Conservation (phyloP, 257 asterid species). For the Nicotiana attenuata region DNA sequence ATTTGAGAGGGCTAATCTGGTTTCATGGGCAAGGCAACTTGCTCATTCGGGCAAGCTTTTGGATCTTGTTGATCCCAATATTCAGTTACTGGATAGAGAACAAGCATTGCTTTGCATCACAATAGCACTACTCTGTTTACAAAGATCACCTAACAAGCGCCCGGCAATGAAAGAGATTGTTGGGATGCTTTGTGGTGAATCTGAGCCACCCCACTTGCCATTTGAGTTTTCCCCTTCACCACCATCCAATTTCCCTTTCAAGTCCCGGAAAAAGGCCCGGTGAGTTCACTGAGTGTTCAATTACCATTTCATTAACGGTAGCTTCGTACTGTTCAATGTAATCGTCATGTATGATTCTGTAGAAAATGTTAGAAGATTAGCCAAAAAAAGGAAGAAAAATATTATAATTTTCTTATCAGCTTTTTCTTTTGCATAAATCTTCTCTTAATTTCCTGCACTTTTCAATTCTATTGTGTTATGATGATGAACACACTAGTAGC, state of each 20-base stretch:
- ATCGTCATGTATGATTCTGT: constrained; percentile 15
- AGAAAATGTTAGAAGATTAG: constrained; percentile 11
- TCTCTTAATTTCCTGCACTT: neutral
- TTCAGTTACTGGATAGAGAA: constrained; percentile 46
- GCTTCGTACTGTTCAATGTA: neutral
- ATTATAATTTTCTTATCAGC: constrained; percentile 1
- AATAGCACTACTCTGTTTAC: constrained; percentile 74
- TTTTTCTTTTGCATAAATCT: constrained; percentile 7
- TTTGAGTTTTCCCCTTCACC: constrained; percentile 93
- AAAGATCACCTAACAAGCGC: constrained; percentile 64
- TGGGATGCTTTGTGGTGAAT: constrained; percentile 74
- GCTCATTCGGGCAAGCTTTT: constrained; percentile 67
- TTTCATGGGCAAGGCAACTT: constrained; percentile 89
- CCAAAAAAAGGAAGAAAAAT: constrained; percentile 1
- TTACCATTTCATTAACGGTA: constrained; percentile 8
- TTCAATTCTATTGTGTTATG: constrained; percentile 12
- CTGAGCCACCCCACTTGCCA: constrained; percentile 83
- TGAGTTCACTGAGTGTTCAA: constrained; percentile 23
- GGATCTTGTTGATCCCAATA: constrained; percentile 70
- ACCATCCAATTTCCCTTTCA: constrained; percentile 64
- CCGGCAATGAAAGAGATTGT: constrained; percentile 74
- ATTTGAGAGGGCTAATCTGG: constrained; percentile 82
- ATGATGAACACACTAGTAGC: constrained; percentile 20
- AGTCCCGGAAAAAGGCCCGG: constrained; percentile 58
- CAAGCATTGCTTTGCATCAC: constrained; percentile 69